Percentiles rank a stretch among this genome's conserved stretches.
phyloP scores from a whole-genome alignment of 2,329 filamentous ascomycete species.

The Penicillium sp. region DNA sequence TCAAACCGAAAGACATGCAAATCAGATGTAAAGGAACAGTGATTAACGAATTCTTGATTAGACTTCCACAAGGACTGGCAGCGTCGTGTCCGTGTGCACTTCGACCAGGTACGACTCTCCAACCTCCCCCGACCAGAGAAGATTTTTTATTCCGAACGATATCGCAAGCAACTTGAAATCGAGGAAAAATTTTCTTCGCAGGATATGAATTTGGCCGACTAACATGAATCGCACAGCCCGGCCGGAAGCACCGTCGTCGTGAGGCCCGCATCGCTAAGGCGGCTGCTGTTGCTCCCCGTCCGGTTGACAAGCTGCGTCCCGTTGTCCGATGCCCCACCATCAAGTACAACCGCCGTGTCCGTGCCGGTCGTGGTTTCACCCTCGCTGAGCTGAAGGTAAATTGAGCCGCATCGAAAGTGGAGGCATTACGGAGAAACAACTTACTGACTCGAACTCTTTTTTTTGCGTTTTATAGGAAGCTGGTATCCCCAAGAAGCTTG shows the following conservation, averaged over 20 bases:
- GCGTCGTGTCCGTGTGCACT: slow-evolving; percentile 97
- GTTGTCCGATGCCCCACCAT: slow-evolving; percentile 96
- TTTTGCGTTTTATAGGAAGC: slow-evolving; percentile 65
- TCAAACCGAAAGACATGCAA: slow-evolving; percentile 10
- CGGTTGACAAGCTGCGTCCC: slow-evolving; percentile 94
- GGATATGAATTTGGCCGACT: slow-evolving; percentile 25
- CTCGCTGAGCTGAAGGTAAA: slow-evolving; percentile 95
- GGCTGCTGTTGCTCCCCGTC: slow-evolving; percentile 89
- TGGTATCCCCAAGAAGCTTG: slow-evolving; percentile 89
- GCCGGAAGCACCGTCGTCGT: slow-evolving; percentile 91
- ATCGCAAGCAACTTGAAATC: slow-evolving; percentile 15
- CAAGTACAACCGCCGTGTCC: slow-evolving; percentile 98
- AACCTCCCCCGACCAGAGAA: slow-evolving; percentile 5
- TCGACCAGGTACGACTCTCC: slow-evolving; percentile 86
- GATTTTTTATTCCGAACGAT: slow-evolving; percentile 15
- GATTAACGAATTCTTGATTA: slow-evolving; percentile 44
- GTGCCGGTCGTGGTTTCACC: slow-evolving; percentile 96
- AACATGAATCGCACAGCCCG: slow-evolving; percentile 64
- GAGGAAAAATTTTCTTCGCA: slow-evolving; percentile 16
- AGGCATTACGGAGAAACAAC: neutral
- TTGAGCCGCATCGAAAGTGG: slow-evolving; percentile 10
- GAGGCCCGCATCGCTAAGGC: slow-evolving; percentile 92
- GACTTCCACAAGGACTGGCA: slow-evolving; percentile 99
- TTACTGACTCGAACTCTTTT: slow-evolving; percentile 15
- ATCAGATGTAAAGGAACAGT: slow-evolving; percentile 21